Conservation (phyloP, 352 stramenopile species). For the Phytopythium helicoides region DNA sequence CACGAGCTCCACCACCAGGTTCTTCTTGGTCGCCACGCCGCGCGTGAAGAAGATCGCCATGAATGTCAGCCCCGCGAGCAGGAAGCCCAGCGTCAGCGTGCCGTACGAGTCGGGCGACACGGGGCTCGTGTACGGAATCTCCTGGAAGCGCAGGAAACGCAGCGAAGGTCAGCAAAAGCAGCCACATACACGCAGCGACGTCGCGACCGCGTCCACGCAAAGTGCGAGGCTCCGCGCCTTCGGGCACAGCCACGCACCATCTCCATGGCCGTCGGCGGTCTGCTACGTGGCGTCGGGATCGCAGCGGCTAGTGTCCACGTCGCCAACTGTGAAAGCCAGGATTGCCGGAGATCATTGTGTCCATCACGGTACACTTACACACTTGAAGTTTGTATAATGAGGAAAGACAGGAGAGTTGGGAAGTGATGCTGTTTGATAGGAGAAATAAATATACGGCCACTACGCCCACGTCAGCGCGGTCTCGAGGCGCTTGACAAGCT, state of each 20-base stretch:
- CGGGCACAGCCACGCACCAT: conserved; percentile 34
- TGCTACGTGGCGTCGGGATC: conserved; percentile 10
- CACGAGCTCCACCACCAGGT: conserved; percentile 62
- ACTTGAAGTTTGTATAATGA: not conserved
- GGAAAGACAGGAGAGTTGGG: not conserved
- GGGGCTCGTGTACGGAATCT: conserved; percentile 81
- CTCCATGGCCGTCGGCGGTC: conserved; percentile 27
- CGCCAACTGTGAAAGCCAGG: not conserved
- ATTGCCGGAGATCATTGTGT: conserved; percentile 3
- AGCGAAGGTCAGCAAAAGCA: not conserved
- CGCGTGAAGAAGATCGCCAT: conserved; percentile 85
- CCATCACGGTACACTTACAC: not conserved
- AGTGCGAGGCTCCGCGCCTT: too few species aligned
- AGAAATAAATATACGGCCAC: conserved; percentile 9
- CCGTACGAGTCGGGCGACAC: conserved; percentile 73
- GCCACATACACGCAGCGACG: not conserved
- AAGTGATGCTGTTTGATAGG: not conserved
- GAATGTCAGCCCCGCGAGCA: conserved; percentile 71
- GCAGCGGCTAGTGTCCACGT: too few species aligned
- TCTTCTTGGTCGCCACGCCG: conserved; percentile 75
- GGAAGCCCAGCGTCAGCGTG: conserved; percentile 48
- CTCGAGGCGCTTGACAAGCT: conserved; percentile 60
- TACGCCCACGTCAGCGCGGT: conserved; percentile 33
- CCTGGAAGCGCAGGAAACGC: conserved; percentile 22
- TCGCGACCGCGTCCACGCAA: not conserved